Evolutionary conservation across 2,329 filamentous ascomycete genomes (phyloP), one percentile per base, ranked within the genome.

Genomic region (Aureobasidium sp.): DNA sequence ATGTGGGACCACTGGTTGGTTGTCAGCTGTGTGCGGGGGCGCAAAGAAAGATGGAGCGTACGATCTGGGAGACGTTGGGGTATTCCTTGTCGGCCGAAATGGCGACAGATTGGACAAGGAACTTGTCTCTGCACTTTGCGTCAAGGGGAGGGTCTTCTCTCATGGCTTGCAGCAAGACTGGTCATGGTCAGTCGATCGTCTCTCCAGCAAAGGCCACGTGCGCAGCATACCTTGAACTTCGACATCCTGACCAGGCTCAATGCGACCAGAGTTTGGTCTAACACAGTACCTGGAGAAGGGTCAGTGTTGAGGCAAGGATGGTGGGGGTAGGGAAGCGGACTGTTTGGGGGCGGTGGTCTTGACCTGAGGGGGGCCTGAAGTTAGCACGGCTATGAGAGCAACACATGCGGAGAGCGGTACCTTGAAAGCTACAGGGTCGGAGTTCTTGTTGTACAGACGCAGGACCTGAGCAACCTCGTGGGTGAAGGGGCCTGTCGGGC

Each of bases 341-440:
- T 97, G 94, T 79, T 97, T 97, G 35, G 94, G 94, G 53, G 94
- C 94, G 64, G 94, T 99, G 51, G 94, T 99, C 85, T 99, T 99
- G 76, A 99, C 94, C 91, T 96, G 68, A 31, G 13, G 46, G 37
- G 21, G 31, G n/a, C n/a, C 4, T 50, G 43, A 38, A 53, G 50
- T 49, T 29, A 33, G 47, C 19, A 35, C 21, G 46, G 42, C 6
- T 17, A 38, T 50, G 29, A 10, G 31, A 51, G 25, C 27, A 11
- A 11, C 37, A 38, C 6, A 23, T 27, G 7, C 23, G 21, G 25
- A 29, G 43, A 21, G 38, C 35, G 76, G 67, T 71, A 82, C 82
- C 77, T 87, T 87, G 77, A 87, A 87, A 29, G 84, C 84, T 60
- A 87, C 76, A 7, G 84, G 78, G 62, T 83, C 79, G 60, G 70